Base-by-base conservation (phyloP, 768 basidiomycete species). In the Boletales sp. region DNA sequence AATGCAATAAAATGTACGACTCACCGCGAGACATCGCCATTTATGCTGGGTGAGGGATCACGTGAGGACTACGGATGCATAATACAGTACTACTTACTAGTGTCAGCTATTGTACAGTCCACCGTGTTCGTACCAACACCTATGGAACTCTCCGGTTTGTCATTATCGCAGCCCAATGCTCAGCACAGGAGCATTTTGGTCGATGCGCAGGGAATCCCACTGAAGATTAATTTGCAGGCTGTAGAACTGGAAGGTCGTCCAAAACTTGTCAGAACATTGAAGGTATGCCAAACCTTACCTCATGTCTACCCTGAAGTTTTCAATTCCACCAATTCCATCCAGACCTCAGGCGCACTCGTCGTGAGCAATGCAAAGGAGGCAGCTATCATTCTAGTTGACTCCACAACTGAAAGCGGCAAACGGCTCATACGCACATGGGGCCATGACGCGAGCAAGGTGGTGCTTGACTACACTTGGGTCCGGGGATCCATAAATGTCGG, bases 371-470 rank as follows among this genome's bases (percentile, higher is more conserved):
- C 80, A 9, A 74, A 70, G 41, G 71, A 76, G 44, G 79, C 86
- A 0, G 66, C 74, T 17, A 69, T 87, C 21, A 79, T 87, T 40
- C 67, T 89, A 5, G 81, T 88, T 8, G 78, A 86, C 54, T 63
- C 77, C 2, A 65, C 68, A 15, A 73, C 78, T 0, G 59, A 69
- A n/a, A 73, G 76, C 37, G 84, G 85, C 25, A 70, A 71, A 58
- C 72, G 74, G 15, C 78, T 85, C 57, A 74, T 86, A 50, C 74
- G 78, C 35, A 77, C 80, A 17, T 86, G 82, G 82, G 72, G 76
- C 8, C 60, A 65, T 19, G 82, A 83, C 41, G 50, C 59, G 12
- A 61, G 62, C 35, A 71, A 82, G 62, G 71, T 76, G 1, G 75
- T 85, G 10, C 68, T 86, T 48, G 69, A 78, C 41, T 71, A 74